Evolutionary conservation across 495 filamentous ascomycete genomes (phyloP).

Genomic region (Poronia punctata): DNA sequence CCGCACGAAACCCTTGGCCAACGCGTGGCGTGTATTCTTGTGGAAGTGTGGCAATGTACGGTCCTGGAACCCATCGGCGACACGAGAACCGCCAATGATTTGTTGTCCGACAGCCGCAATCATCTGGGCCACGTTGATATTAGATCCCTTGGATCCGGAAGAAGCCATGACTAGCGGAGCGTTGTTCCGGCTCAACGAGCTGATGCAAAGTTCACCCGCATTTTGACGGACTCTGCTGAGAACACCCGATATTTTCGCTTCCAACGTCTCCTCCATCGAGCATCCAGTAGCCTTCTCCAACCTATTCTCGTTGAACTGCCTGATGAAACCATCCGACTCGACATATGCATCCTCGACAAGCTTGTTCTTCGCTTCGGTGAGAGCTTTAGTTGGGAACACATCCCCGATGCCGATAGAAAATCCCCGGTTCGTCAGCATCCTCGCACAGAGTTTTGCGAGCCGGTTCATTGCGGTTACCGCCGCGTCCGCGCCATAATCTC

Average conservation of each 20-base stretch:
- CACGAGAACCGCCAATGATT: conserved; percentile 90
- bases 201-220: conserved; percentile 87
- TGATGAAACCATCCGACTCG: conserved; percentile 79
- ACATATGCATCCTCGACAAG: conserved; percentile 75
- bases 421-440: conserved; percentile 81
- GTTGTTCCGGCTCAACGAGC: conserved; percentile 83
- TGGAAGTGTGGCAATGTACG: conserved; percentile 91
- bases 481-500: conserved; percentile 85
- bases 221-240: conserved; percentile 83
- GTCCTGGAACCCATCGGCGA: conserved; percentile 93
- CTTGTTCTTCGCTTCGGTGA: conserved; percentile 62
- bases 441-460: conserved; percentile 79
- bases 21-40: conserved; percentile 81
- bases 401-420: conserved; percentile 96
- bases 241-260: conserved; percentile 84
- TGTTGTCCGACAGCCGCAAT: conserved; percentile 95
- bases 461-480: conserved; percentile 92
- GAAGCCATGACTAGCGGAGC: conserved; percentile 95
- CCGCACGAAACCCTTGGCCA: conserved; percentile 90
- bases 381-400: conserved; percentile 67
- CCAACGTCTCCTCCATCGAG: conserved; percentile 84
- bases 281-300: conserved; percentile 81
- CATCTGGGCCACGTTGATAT: conserved; percentile 99
- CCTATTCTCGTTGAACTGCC: conserved; percentile 65
- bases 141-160: conserved; percentile 89